Evolutionary conservation across 371 early-diverging fungal genomes (phyloP).

Genomic region (Cladochytrium tenue): DNA sequence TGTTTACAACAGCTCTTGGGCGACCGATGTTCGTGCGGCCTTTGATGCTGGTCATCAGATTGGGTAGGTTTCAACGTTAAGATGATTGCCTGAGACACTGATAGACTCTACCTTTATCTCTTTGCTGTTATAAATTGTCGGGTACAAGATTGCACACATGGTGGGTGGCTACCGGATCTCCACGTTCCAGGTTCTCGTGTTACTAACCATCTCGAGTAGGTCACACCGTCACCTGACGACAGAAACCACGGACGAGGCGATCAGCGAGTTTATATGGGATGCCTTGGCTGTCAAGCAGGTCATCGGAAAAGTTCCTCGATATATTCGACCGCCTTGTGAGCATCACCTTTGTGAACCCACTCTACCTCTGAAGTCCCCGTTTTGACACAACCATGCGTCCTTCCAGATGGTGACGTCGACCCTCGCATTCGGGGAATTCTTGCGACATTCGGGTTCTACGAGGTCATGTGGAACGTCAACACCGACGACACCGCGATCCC

Average conservation of each 20-base stretch:
- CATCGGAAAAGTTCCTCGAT: conserved; percentile 32
- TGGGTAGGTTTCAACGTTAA: conserved; percentile 10
- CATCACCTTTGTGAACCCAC: not conserved
- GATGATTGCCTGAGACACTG: not conserved
- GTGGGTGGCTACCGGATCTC: too few species aligned
- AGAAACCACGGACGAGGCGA: conserved; percentile 66
- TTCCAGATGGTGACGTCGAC: conserved; percentile 51
- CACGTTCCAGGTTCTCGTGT: too few species aligned
- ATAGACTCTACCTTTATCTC: too few species aligned
- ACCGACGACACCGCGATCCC: conserved; percentile 17
- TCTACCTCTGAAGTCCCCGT: too few species aligned
- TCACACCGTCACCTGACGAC: conserved; percentile 67
- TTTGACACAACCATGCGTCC: too few species aligned
- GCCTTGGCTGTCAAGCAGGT: conserved; percentile 40
- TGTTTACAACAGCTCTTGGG: conserved; percentile 11
- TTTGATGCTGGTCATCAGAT: conserved; percentile 35
- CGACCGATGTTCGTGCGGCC: conserved; percentile 15
- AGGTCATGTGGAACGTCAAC: conserved; percentile 36
- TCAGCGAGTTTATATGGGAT: conserved; percentile 74
- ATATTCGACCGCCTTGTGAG: conserved; percentile 53
- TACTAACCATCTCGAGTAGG: too few species aligned
- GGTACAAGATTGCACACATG: too few species aligned
- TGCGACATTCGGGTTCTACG: conserved; percentile 28
- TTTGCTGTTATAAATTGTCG: too few species aligned
- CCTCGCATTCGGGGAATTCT: conserved; percentile 43